These are phyloP conservation scores for Alternaria gansuensis DNA, from an alignment of 2,329 filamentous ascomycete species.

Conservation along the genomic window DNA sequence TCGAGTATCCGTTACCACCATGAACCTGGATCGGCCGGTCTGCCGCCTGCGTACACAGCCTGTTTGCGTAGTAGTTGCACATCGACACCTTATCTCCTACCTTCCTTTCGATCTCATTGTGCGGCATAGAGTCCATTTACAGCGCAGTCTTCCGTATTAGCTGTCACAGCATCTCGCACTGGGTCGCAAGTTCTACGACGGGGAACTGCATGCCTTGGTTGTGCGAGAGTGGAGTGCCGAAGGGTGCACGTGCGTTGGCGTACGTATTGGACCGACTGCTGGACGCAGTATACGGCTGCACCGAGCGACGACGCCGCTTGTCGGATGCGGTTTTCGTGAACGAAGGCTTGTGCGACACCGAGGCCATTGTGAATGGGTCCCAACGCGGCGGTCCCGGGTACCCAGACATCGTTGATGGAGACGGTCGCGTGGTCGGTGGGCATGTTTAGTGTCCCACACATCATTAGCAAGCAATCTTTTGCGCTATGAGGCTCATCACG, in stretches of 20 bases:
- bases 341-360: constrained; percentile 70
- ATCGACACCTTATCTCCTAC: constrained; percentile 70
- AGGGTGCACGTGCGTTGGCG: constrained; percentile 63
- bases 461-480: constrained; percentile 11
- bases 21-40: constrained; percentile 70
- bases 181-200: constrained; percentile 68
- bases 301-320: constrained; percentile 69
- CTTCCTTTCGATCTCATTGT: constrained; percentile 64
- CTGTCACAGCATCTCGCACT: constrained; percentile 68
- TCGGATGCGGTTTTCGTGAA: constrained; percentile 72
- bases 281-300: constrained; percentile 68
- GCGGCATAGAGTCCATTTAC: constrained; percentile 67
- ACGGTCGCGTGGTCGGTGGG: constrained; percentile 71
- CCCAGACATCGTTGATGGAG: constrained; percentile 64
- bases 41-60: constrained; percentile 67
- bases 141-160: constrained; percentile 69
- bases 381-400: constrained; percentile 63
- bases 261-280: constrained; percentile 67
- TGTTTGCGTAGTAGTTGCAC: constrained; percentile 73
- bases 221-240: constrained; percentile 64
- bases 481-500: background rate
- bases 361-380: constrained; percentile 64
- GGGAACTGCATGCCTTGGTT: constrained; percentile 73
- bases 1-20: constrained; percentile 67
- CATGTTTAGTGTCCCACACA: constrained; percentile 68